These are phyloP conservation scores for Leptographium flavum DNA, from an alignment of 2,329 filamentous ascomycete genomes.

Conservation along the genomic window DNA sequence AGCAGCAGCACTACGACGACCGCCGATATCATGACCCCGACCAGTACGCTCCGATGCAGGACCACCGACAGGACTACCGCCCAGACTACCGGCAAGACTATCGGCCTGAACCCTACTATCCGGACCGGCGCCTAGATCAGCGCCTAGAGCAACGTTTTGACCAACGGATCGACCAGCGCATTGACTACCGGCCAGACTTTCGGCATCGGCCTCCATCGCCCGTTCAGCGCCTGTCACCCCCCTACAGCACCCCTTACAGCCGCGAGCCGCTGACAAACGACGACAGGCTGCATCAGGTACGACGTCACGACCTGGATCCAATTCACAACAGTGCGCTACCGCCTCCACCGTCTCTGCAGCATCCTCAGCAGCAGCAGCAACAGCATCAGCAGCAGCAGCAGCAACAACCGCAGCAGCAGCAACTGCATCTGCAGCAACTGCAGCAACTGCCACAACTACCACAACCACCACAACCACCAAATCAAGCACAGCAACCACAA, in stretches of 20 bases:
- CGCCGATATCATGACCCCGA: constrained; percentile 44
- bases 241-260: neutral
- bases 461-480: neutral
- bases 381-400: neutral
- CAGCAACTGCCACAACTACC: neutral
- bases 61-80: constrained; percentile 22
- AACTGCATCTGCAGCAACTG: neutral
- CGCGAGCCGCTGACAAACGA: neutral
- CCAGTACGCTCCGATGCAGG: constrained; percentile 38
- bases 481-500: neutral
- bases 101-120: neutral
- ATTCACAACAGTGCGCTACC: too few species aligned
- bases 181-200: constrained; percentile 3
- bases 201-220: neutral
- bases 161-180: too few species aligned
- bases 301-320: neutral
- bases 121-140: neutral
- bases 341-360: neutral
- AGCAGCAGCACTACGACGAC: constrained; percentile 28
- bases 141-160: too few species aligned
- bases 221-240: neutral
- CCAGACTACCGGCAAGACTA: constrained; percentile 2
- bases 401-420: neutral
- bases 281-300: neutral
- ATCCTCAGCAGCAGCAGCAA: neutral